phyloP scores from a whole-genome alignment of 169 alveolate genomes.

The Plasmodium vivax region DNA sequence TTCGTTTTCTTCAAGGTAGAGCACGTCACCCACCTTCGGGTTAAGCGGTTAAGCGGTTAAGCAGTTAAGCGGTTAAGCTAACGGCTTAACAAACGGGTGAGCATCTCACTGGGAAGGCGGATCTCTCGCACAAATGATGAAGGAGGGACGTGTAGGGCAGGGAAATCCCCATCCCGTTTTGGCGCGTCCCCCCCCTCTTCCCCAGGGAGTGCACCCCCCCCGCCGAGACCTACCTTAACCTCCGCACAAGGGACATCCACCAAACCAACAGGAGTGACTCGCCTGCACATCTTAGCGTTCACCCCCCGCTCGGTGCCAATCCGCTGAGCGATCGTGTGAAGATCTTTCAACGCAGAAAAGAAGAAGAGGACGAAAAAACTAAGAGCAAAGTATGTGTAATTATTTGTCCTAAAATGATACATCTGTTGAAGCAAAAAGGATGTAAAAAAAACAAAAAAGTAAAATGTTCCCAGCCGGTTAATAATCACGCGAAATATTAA shows the following conservation, averaged over 20 bases:
- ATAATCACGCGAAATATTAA: background rate
- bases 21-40: slow-evolving; percentile 36
- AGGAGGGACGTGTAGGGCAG: background rate
- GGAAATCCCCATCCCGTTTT: background rate
- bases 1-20: slow-evolving; percentile 30
- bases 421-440: slow-evolving; percentile 19
- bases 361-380: slow-evolving; percentile 11
- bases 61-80: background rate
- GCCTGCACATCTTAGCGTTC: background rate
- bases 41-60: background rate
- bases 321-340: background rate
- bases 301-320: background rate
- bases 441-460: slow-evolving; percentile 4
- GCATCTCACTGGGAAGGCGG: background rate
- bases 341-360: slow-evolving; percentile 8
- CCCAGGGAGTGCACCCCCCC: background rate
- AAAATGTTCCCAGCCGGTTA: background rate
- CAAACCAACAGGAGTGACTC: slow-evolving; percentile 33
- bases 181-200: background rate
- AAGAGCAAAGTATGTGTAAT: slow-evolving; percentile 4
- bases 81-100: background rate
- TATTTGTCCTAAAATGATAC: background rate
- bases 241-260: background rate
- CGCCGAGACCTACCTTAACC: slow-evolving; percentile 1
- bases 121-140: background rate